Conservation (phyloP, 352 stramenopile species). For the Globisporangium echinulatum region DNA sequence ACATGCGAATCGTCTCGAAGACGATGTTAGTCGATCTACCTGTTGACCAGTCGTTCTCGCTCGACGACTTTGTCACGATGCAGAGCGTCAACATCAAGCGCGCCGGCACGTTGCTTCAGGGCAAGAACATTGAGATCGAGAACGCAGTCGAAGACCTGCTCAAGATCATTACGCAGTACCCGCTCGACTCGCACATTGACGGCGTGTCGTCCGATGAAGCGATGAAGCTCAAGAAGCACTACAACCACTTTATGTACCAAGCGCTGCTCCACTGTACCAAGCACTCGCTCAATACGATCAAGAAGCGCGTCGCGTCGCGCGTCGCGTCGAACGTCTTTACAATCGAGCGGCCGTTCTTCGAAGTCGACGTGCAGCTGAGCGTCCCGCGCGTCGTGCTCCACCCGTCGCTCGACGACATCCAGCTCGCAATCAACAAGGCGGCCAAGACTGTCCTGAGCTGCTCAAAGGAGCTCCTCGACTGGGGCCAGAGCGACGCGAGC, state of each 20-base stretch:
- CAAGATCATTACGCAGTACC: constrained; percentile 94
- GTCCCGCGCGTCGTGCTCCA: constrained; percentile 91
- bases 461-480: constrained; percentile 95
- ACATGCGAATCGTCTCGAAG: constrained; percentile 97
- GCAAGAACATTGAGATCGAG: constrained; percentile 98
- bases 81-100: constrained; percentile 92
- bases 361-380: constrained; percentile 96
- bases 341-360: constrained; percentile 95
- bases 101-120: constrained; percentile 90
- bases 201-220: constrained; percentile 91
- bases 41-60: constrained; percentile 94
- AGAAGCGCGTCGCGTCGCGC: constrained; percentile 95
- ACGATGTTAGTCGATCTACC: constrained; percentile 96
- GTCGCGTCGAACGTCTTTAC: constrained; percentile 86
- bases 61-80: constrained; percentile 98
- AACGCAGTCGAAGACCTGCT: constrained; percentile 97
- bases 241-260: constrained; percentile 99
- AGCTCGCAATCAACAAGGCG: constrained; percentile 96
- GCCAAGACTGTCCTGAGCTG: constrained; percentile 95
- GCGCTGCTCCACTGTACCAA: constrained; percentile 96
- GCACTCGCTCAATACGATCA: constrained; percentile 97
- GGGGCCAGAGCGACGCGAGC: constrained; percentile 77
- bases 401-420: constrained; percentile 96
- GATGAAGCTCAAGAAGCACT: constrained; percentile 96
- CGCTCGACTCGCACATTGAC: constrained; percentile 95